Evolutionary conservation across 257 asterid species (phyloP).

Genomic region (Craterostigma plantagineum): DNA sequence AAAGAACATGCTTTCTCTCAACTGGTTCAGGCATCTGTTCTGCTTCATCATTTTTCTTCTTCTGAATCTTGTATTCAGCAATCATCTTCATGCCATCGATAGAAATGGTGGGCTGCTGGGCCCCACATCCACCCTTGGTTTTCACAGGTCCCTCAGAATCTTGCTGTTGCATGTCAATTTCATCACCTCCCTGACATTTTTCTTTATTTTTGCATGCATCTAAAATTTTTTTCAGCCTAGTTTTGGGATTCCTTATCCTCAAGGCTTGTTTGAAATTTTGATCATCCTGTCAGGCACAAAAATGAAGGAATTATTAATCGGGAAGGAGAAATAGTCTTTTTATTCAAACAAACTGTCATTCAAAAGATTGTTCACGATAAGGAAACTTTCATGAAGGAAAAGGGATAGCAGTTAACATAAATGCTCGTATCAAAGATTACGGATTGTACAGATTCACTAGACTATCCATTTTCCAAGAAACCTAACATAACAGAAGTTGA

Average conservation of each 20-base stretch:
- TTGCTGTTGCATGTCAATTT: slow-evolving; percentile 56
- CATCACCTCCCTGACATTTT: slow-evolving; percentile 92
- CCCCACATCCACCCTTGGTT: slow-evolving; percentile 95
- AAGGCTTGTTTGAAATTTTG: slow-evolving; percentile 71
- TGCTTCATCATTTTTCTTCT: slow-evolving; percentile 72
- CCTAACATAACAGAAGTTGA: no score
- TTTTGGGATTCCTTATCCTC: slow-evolving; percentile 76
- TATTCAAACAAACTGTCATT: no score
- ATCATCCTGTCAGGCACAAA: slow-evolving; percentile 36
- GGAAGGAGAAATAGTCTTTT: no score
- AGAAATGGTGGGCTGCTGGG: slow-evolving; percentile 85
- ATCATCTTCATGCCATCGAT: slow-evolving; percentile 98
- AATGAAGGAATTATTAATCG: neutral
- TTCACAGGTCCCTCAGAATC: slow-evolving; percentile 65
- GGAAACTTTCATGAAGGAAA: no score
- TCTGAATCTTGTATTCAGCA: slow-evolving; percentile 69
- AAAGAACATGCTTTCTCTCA: slow-evolving; percentile 69
- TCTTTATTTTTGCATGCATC: slow-evolving; percentile 79
- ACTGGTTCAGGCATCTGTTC: slow-evolving; percentile 97
- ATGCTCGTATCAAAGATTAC: no score
- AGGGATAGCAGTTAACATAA: no score
- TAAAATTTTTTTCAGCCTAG: slow-evolving; percentile 53
- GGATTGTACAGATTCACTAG: no score
- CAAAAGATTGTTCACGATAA: no score
- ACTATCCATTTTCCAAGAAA: no score